Evolutionary conservation across 257 asterid species (phyloP), one percentile per base, ranked within the genome.

Genomic region (Paraleonurus japonicus): DNA sequence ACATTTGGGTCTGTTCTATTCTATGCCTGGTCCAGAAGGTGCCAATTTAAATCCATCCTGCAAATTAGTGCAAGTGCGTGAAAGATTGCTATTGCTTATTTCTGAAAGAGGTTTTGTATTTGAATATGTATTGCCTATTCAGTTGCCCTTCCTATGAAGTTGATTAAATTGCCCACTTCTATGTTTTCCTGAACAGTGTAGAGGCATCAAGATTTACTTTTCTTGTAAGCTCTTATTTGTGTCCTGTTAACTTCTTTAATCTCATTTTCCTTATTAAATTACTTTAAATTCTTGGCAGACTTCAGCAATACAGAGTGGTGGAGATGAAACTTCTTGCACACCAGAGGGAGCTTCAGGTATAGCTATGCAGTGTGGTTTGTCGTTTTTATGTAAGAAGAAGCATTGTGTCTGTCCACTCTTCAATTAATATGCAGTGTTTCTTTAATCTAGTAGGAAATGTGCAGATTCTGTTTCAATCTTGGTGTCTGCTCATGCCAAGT

Each of bases 341-440:
- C 80, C 85, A 85, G 67, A 81, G 88, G 76, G 88, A 85, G 71
- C 88, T 85, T 75, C 90, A 89, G 96, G 97, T 94, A 80, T 70
- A 63, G 64, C 51, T 45, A 22, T 47, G 54, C 54, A 47, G 54
- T 47, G 54, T 19, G 16, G 8, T 28, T 47, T 61, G 54, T 50
- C 9, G 9, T 35, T 65, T 30, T 50, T 43, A 26, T 62, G 54
- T 33, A 24, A 20, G 27, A n/a, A n/a, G n/a, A 35, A 28, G 22
- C 19, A 19, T 67, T 26, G 17, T 26, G 5, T 61, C 19, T 28
- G 60, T 41, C 32, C 50, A 63, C 10, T 62, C 45, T 53, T 50
- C 12, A 17, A 28, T 19, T 50, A 33, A 2, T 27, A 41, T 39
- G 68, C 62, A 9, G 45, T 41, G 13, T 41, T 7, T 27, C 2